phyloP scores from a whole-genome alignment of 495 filamentous ascomycete genomes.

The Chaetomidium leptoderma region DNA sequence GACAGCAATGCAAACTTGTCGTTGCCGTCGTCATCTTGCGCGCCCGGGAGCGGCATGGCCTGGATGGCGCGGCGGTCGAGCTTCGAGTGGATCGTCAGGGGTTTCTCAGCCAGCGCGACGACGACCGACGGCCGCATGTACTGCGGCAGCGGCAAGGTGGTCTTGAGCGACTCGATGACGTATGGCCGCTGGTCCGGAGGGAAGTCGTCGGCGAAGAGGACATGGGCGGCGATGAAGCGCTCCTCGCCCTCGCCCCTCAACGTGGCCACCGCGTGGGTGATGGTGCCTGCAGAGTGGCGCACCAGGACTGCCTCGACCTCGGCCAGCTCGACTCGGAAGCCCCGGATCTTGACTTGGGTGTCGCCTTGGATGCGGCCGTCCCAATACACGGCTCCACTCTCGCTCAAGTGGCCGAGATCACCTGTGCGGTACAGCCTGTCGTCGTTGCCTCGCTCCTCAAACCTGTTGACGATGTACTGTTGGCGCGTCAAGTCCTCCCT shows the following conservation, averaged over 20 bases:
- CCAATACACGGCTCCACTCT: constrained; percentile 42
- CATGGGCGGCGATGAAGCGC: not conserved
- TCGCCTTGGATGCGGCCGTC: constrained; percentile 43
- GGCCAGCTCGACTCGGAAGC: constrained; percentile 49
- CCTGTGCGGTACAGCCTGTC: constrained; percentile 39
- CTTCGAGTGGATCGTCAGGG: constrained; percentile 17
- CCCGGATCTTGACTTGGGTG: constrained; percentile 50
- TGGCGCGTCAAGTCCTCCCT: not conserved
- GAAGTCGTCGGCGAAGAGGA: not conserved
- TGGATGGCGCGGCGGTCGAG: constrained; percentile 13
- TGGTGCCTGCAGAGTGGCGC: constrained; percentile 18
- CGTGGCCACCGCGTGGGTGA: not conserved
- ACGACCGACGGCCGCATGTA: constrained; percentile 29
- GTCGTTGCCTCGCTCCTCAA: not conserved
- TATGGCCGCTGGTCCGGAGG: not conserved
- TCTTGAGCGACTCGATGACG: not conserved
- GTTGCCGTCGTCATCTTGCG: not conserved
- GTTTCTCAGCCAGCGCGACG: constrained; percentile 17
- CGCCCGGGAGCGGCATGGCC: not conserved
- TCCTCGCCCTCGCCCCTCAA: not conserved
- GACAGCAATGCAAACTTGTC: not conserved
- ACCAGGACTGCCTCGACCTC: constrained; percentile 47
- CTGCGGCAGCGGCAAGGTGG: constrained; percentile 11
- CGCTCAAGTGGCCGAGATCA: constrained; percentile 33
- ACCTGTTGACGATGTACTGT: no score